phyloP scores from a whole-genome alignment of 495 filamentous ascomycete species.

The Daldinia concentrica region DNA sequence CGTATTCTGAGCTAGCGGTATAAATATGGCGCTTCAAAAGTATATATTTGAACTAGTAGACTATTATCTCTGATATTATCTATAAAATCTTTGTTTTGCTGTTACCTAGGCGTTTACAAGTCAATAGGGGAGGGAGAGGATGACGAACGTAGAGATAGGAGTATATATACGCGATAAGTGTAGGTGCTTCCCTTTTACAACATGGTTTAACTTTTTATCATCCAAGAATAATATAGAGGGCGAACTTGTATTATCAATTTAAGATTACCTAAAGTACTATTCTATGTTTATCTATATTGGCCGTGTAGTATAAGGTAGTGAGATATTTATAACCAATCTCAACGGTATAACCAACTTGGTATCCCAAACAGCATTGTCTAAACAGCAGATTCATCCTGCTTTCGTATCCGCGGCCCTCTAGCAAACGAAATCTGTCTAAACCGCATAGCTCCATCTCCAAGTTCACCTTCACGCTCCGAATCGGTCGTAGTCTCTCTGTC shows the following conservation, averaged over 20 bases:
- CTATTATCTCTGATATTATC: too few relatives aligned
- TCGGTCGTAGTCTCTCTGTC: constrained; percentile 31
- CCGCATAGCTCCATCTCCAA: constrained; percentile 22
- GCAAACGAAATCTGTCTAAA: constrained; percentile 43
- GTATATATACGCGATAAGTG: too few relatives aligned
- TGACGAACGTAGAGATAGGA: too few relatives aligned
- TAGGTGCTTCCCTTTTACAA: too few relatives aligned
- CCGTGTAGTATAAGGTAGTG: not conserved
- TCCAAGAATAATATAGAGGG: not conserved
- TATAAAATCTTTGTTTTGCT: too few relatives aligned
- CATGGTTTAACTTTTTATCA: too few relatives aligned
- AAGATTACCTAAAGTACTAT: not conserved
- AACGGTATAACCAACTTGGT: not conserved
- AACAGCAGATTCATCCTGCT: constrained; percentile 27
- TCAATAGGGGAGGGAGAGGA: too few relatives aligned
- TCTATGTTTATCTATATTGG: not conserved
- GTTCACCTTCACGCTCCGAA: constrained; percentile 32
- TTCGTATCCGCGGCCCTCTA: constrained; percentile 30
- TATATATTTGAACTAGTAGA: not conserved
- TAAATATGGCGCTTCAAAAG: not conserved
- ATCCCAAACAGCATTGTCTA: constrained; percentile 14
- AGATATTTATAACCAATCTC: constrained; percentile 3
- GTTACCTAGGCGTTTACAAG: too few relatives aligned
- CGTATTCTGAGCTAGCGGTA: constrained; percentile 15
- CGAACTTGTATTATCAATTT: not conserved